These are phyloP conservation scores for Zelonia costaricensis DNA, from an alignment of 208 protist species.

Conservation along the genomic window DNA sequence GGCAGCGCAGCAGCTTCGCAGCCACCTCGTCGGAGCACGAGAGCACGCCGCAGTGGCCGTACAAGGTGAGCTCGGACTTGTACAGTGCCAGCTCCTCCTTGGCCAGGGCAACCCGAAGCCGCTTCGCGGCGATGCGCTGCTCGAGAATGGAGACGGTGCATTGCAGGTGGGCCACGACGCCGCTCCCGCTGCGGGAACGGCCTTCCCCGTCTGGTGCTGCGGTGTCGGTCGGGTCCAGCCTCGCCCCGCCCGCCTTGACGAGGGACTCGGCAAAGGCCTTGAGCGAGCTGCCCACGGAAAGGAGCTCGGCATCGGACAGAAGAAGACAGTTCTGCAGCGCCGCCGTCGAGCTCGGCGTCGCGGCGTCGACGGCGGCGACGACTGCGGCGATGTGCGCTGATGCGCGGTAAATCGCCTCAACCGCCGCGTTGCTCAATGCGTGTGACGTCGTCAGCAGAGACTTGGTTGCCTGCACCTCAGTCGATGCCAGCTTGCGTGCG, in stretches of 20 bases:
- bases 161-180: conserved; percentile 28
- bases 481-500: not conserved
- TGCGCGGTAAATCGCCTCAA: conserved; percentile 6
- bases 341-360: conserved; percentile 28
- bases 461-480: conserved; percentile 8
- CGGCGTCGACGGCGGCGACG: conserved; percentile 48
- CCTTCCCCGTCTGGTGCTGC: too few species aligned
- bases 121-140: conserved; percentile 30
- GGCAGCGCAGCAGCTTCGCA: conserved; percentile 6
- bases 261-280: conserved; percentile 51
- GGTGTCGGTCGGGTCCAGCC: not conserved
- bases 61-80: conserved; percentile 64
- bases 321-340: conserved; percentile 60
- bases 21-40: conserved; percentile 35
- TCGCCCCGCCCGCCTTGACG: conserved; percentile 12
- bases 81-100: conserved; percentile 84
- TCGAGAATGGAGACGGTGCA: conserved; percentile 40
- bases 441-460: conserved; percentile 16
- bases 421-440: conserved; percentile 9
- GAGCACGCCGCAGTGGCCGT: conserved; percentile 47
- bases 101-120: conserved; percentile 62
- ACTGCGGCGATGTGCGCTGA: conserved; percentile 12
- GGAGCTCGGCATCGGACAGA: conserved; percentile 73
- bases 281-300: conserved; percentile 45
- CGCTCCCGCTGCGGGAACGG: conserved; percentile 5